Evolutionary conservation across 225 moss, liverwort and hornwort genomes (phyloP).

Genomic region (Physcomitrium patens): DNA sequence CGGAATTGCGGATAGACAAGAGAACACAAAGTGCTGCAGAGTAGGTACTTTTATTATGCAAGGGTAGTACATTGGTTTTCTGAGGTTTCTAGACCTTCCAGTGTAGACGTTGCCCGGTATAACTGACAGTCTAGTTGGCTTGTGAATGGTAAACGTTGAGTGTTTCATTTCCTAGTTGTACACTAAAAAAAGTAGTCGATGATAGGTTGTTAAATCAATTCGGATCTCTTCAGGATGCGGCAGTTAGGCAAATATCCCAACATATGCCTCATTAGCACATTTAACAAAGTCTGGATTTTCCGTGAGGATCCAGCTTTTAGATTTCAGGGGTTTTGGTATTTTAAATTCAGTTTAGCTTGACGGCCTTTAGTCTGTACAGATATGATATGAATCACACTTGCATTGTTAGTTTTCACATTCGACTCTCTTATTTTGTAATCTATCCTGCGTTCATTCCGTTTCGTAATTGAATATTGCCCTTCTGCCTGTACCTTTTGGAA

Average conservation of each 20-base stretch:
- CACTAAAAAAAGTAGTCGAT: slow-evolving; percentile 33
- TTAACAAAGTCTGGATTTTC: slow-evolving; percentile 60
- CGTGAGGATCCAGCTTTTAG: slow-evolving; percentile 35
- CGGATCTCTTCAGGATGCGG: slow-evolving; percentile 40
- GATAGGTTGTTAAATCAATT: slow-evolving; percentile 6
- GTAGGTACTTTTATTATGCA: slow-evolving; percentile 26
- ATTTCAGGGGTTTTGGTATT: slow-evolving; percentile 3
- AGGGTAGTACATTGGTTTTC: slow-evolving; percentile 26
- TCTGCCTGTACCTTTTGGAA: too few relatives aligned
- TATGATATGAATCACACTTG: slow-evolving; percentile 59
- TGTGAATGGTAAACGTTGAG: slow-evolving; percentile 56
- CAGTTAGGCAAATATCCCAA: slow-evolving; percentile 58
- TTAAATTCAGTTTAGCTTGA: slow-evolving; percentile 68
- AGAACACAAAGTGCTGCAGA: slow-evolving; percentile 27
- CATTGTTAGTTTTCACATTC: slow-evolving; percentile 71
- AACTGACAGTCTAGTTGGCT: slow-evolving; percentile 57
- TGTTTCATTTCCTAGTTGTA: slow-evolving; percentile 51
- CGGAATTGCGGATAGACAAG: slow-evolving; percentile 23
- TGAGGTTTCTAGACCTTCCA: slow-evolving; percentile 36
- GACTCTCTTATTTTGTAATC: slow-evolving; percentile 46
- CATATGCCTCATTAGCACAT: slow-evolving; percentile 43
- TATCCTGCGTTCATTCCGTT: neutral
- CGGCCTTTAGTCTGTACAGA: slow-evolving; percentile 88
- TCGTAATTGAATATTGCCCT: too few relatives aligned
- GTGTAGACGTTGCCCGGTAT: slow-evolving; percentile 42